Percentiles rank a stretch among this genome's conserved stretches.
Evolutionary conservation across 2,329 filamentous ascomycete genomes (phyloP).

Genomic region (Rutstroemia sydowiana): DNA sequence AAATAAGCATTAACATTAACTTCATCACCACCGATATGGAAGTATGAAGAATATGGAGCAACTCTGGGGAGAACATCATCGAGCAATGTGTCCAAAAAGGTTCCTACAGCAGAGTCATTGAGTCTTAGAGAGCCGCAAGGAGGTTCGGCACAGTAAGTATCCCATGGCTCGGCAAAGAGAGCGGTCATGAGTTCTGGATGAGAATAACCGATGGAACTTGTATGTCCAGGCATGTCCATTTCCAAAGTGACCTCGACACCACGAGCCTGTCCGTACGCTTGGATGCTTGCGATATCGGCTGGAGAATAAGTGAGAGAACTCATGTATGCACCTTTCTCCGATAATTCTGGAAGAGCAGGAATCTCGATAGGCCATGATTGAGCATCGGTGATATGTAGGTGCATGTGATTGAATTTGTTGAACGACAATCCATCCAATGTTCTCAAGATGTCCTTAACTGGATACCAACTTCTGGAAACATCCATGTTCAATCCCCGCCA

Average conservation of each 20-base stretch:
- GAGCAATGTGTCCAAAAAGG: slow-evolving; percentile 66
- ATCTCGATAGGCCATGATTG: slow-evolving; percentile 84
- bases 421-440: slow-evolving; percentile 70
- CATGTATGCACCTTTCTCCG: slow-evolving; percentile 66
- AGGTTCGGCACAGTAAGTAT: slow-evolving; percentile 53
- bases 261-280: slow-evolving; percentile 60
- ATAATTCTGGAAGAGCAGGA: slow-evolving; percentile 63
- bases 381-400: slow-evolving; percentile 74
- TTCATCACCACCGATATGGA: slow-evolving; percentile 85
- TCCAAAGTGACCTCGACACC: slow-evolving; percentile 69
- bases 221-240: slow-evolving; percentile 77
- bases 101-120: slow-evolving; percentile 61
- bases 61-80: slow-evolving; percentile 70
- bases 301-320: slow-evolving; percentile 60
- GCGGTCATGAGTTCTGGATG: slow-evolving; percentile 67
- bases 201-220: slow-evolving; percentile 56
- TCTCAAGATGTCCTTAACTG: slow-evolving; percentile 51
- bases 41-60: slow-evolving; percentile 62
- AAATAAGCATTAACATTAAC: slow-evolving; percentile 69
- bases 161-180: slow-evolving; percentile 49
- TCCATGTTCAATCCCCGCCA: slow-evolving; percentile 79
- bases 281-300: slow-evolving; percentile 55
- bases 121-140: slow-evolving; percentile 68
- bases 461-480: slow-evolving; percentile 58
- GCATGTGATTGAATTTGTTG: slow-evolving; percentile 78